A percentile compares a stretch with the other conserved stretches of the same genome.
Evolutionary conservation across 441 rosid species (phyloP).

Genomic region (Brassica hybrid): DNA sequence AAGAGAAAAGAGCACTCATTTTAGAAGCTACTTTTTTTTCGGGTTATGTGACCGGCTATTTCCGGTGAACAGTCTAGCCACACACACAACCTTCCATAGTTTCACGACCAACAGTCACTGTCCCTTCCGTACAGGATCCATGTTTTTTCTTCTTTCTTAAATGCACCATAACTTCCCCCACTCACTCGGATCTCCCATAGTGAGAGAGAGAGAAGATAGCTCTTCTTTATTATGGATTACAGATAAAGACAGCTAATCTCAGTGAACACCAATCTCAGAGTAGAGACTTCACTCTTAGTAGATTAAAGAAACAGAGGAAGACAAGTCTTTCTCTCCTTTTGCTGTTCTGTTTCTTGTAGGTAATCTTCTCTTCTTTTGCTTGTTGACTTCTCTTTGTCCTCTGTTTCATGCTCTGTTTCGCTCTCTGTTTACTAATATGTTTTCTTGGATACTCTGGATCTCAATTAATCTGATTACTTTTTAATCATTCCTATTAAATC

Average conservation of each 20-base stretch:
- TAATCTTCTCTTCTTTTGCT: conserved; percentile 11
- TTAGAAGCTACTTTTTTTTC: neutral
- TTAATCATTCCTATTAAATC: neutral
- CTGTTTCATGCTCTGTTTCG: conserved; percentile 22
- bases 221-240: conserved; percentile 6
- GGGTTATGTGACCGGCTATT: conserved; percentile 22
- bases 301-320: conserved; percentile 26
- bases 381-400: conserved; percentile 4
- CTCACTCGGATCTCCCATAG: conserved; percentile 22
- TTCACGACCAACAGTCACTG: conserved; percentile 13
- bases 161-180: conserved; percentile 24
- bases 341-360: conserved; percentile 10
- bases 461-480: neutral
- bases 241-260: conserved; percentile 33
- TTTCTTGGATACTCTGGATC: neutral
- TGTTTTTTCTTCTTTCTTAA: conserved; percentile 1
- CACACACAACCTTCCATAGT: conserved; percentile 24
- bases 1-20: conserved; percentile 1
- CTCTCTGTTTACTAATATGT: conserved; percentile 20
- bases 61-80: conserved; percentile 24
- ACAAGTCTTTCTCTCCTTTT: conserved; percentile 2
- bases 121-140: conserved; percentile 22
- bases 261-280: conserved; percentile 7
- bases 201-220: neutral
- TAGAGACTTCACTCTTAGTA: conserved; percentile 36